Percentiles rank a stretch among this genome's conserved stretches.
These are phyloP conservation scores for Penicillium odoratum DNA, from an alignment of 495 filamentous ascomycete genomes.

Conservation along the genomic window DNA sequence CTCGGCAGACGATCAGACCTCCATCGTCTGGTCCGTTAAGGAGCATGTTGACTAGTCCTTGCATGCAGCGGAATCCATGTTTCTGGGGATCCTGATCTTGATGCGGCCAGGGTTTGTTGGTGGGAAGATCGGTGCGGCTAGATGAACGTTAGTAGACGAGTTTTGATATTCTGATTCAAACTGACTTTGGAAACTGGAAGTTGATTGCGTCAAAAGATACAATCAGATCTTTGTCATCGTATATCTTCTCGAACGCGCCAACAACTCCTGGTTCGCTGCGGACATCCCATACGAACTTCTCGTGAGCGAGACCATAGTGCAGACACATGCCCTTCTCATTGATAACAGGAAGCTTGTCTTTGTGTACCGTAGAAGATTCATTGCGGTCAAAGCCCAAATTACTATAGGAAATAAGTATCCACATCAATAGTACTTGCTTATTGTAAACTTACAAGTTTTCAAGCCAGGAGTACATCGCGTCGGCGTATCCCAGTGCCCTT, in stretches of 20 bases:
- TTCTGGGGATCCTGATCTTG: constrained; percentile 46
- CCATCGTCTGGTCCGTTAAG: constrained; percentile 46
- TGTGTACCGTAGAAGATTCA: constrained; percentile 36
- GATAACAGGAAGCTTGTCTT: constrained; percentile 38
- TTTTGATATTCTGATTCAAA: neutral
- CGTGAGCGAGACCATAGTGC: constrained; percentile 42
- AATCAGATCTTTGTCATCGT: constrained; percentile 41
- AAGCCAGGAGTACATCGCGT: constrained; percentile 37
- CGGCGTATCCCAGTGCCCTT: constrained; percentile 35
- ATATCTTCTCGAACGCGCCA: constrained; percentile 41
- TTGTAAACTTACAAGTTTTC: constrained; percentile 33
- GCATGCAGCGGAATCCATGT: constrained; percentile 46
- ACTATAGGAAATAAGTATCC: constrained; percentile 14
- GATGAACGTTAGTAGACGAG: neutral
- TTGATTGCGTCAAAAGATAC: constrained; percentile 49
- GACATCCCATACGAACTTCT: constrained; percentile 44
- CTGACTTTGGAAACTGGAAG: constrained; percentile 38
- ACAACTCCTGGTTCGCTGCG: constrained; percentile 44
- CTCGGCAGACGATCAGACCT: constrained; percentile 38
- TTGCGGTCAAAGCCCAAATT: constrained; percentile 39
- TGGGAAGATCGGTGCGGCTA: constrained; percentile 34
- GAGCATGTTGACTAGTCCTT: constrained; percentile 47
- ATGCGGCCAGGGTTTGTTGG: constrained; percentile 49
- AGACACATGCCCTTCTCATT: constrained; percentile 46
- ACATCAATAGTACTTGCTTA: too few relatives aligned